Base-by-base conservation (phyloP, 306 rosid genomes). In the Prunus mume region DNA sequence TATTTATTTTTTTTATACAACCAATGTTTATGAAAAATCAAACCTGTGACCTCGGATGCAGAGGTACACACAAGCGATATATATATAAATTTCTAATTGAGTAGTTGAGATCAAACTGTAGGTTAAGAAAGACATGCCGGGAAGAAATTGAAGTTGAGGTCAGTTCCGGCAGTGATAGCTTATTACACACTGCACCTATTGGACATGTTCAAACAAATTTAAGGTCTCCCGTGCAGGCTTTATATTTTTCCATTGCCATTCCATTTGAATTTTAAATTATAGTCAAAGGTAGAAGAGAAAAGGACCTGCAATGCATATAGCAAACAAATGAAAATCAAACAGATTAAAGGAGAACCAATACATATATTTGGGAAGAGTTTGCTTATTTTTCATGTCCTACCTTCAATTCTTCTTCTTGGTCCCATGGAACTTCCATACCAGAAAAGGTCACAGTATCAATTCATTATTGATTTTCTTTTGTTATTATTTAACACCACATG, bases 341-440 rank as follows among this genome's bases (percentile, higher is more conserved):
- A 9, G 13, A 38, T 20, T 72, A 51, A 51, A 51, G 9, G 20
- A 55, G 9, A 55, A n/a, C 20, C 20, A 55, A 2, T 51, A 18
- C 20, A 67, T 46, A 19, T 27, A 19, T 27, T 9, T 28, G 12
- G 27, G 61, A 73, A 24, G 28, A 18, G 58, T 20, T 60, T 62
- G 12, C 68, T 73, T 20, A 43, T 6, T 54, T 52, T 78, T 58
- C 64, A 19, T 32, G 24, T 52, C 52, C 52, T 10, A 9, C 54
- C 10, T 13, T 14, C 25, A 12, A 57, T 22, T 7, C 17, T 63
- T 65, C 13, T 27, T 4, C 12, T 76, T 76, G 80, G 60, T 68
- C 20, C 60, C 57, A 76, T 56, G 34, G 68, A 76, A 76, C 61
- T 67, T 76, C 74, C 80, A 56, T 43, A 18, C 3, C 74, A 76